Conservation (phyloP, 768 basidiomycete species). For the Cyclocybe aegerita region DNA sequence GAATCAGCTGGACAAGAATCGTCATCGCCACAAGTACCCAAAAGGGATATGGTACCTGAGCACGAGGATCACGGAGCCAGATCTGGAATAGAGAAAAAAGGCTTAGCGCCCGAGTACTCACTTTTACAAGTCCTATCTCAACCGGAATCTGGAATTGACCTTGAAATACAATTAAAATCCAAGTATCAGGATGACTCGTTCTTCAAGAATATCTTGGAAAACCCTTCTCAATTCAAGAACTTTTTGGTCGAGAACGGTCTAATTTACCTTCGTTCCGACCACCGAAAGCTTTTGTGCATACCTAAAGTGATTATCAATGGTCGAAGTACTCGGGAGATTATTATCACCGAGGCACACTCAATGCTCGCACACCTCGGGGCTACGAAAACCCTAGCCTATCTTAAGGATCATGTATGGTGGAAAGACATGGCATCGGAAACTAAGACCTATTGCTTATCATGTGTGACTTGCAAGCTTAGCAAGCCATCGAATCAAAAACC, state of each 20-base stretch:
- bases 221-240: conserved; percentile 16
- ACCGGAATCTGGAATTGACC: background rate
- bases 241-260: conserved; percentile 17
- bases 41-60: background rate
- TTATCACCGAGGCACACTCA: conserved; percentile 37
- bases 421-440: conserved; percentile 29
- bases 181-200: conserved; percentile 14
- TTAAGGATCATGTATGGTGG: conserved; percentile 40
- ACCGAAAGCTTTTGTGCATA: conserved; percentile 17
- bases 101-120: background rate
- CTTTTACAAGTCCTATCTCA: background rate
- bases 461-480: conserved; percentile 17
- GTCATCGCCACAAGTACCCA: background rate
- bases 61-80: background rate
- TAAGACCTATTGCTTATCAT: conserved; percentile 24
- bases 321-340: conserved; percentile 23
- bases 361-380: conserved; percentile 37
- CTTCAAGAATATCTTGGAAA: conserved; percentile 16
- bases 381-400: conserved; percentile 29
- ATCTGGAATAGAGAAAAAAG: background rate
- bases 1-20: no score
- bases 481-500: conserved; percentile 25
- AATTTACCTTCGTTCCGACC: conserved; percentile 14
- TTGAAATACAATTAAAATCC: conserved; percentile 1
- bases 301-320: conserved; percentile 19